Base-by-base conservation (phyloP, 441 rosid genomes). In the Erysimum cheiri region DNA sequence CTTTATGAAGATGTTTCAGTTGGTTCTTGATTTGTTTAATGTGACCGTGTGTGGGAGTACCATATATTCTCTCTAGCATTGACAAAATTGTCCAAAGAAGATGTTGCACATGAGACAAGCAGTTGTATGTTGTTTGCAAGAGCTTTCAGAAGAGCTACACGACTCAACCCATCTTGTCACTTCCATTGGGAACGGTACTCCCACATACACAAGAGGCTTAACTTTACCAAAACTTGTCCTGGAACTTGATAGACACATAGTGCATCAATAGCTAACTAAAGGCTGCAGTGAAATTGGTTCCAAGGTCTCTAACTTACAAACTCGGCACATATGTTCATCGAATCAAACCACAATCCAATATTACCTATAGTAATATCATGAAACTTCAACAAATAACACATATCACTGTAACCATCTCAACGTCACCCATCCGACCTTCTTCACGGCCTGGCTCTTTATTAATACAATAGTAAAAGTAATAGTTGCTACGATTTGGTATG, bases 311-410 rank as follows among this genome's bases (percentile, higher is more conserved):
- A 13, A 13, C n/a, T 28, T 6, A 13, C 17, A 36, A 85, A 58
- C 32, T 49, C 14, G 14, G 32, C 14, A 26, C 10, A 26, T 26
- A 26, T 26, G 3, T 49, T 11, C 13, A 26, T 13, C 43, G 22
- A 60, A 29, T 26, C 4, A 26, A 41, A 41, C 50, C 47, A 35
- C 46, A 40, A 29, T 40, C 40, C 19, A n/a, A n/a, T n/a, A n/a
- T n/a, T 15, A 44, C 3, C 3, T 13, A 47, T 19, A 47, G 9
- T 31, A 63, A 7, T 3, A 52, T 40, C 19, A 40, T 11, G 22
- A 67, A 67, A 6, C 28, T 44, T 57, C 12, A 35, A 68, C 37
- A 47, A 37, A 69, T 40, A 69, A 35, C 14, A 36, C 37, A 58
- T 15, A 46, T 14, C 33, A 28, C 11, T 47, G 60, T 50, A 60